Conservation (phyloP, 2,329 filamentous ascomycete species). For the Claviceps paspali region DNA sequence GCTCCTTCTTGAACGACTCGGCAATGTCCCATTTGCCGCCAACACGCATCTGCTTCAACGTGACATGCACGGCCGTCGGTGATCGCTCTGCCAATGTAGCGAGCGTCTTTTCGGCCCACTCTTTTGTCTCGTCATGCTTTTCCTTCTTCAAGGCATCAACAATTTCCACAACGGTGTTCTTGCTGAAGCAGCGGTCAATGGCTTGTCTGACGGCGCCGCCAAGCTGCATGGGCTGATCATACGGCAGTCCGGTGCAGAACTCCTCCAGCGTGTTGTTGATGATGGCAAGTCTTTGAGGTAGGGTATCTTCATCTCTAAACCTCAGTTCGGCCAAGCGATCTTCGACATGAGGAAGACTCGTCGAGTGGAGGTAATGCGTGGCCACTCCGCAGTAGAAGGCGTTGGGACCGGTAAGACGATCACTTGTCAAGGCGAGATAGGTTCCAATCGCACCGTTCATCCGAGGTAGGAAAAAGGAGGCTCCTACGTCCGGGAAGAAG, state of each 20-base stretch:
- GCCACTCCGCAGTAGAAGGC: conserved; percentile 84
- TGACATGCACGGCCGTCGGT: conserved; percentile 74
- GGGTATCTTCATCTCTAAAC: conserved; percentile 62
- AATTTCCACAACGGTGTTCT: conserved; percentile 54
- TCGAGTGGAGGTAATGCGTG: conserved; percentile 92
- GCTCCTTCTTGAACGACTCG: conserved; percentile 73
- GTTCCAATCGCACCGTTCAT: conserved; percentile 78
- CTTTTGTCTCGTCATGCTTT: conserved; percentile 34
- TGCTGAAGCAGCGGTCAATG: conserved; percentile 71
- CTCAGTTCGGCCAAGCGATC: conserved; percentile 74
- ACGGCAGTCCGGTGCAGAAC: conserved; percentile 72
- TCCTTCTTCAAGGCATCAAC: conserved; percentile 48
- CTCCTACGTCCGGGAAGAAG: conserved; percentile 96
- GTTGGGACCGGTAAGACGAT: conserved; percentile 66
- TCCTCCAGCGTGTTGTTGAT: conserved; percentile 87
- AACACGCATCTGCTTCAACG: conserved; percentile 67
- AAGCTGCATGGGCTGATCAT: conserved; percentile 52
- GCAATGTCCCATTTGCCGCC: conserved; percentile 65
- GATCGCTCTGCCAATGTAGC: conserved; percentile 63
- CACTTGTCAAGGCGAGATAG: conserved; percentile 85
- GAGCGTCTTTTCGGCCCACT: conserved; percentile 69
- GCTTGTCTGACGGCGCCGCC: conserved; percentile 57
- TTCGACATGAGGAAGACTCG: conserved; percentile 66
- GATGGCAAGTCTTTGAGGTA: conserved; percentile 48
- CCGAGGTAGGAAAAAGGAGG: conserved; percentile 85